phyloP scores from a whole-genome alignment of 805 yeast genomes.

The Lipomyces orientalis region DNA sequence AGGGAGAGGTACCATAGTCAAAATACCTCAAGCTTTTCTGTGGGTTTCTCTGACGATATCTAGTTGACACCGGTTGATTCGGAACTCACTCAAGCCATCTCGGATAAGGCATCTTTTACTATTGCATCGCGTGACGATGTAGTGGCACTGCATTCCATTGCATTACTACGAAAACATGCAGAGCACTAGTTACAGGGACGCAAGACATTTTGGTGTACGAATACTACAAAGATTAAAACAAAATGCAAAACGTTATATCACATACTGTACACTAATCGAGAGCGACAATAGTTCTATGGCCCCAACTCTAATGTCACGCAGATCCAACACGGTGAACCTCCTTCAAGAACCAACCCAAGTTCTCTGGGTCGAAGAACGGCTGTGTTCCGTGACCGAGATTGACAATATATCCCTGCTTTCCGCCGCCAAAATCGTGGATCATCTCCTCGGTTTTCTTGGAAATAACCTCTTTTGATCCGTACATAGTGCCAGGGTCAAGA shows the following conservation, averaged over 20 bases:
- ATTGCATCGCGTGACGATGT: conserved; percentile 47
- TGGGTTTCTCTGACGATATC: conserved; percentile 30
- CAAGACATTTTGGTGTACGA: background rate
- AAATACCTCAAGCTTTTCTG: conserved; percentile 41
- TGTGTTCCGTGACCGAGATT: conserved; percentile 99
- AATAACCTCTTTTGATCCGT: conserved; percentile 85
- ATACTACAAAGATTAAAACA: background rate
- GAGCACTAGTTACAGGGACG: conserved; percentile 48
- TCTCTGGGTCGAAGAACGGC: conserved; percentile 95
- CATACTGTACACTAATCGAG: background rate
- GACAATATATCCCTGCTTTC: conserved; percentile 86
- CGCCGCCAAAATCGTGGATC: conserved; percentile 93
- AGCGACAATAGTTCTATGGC: background rate
- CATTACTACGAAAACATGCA: conserved; percentile 64
- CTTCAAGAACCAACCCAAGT: conserved; percentile 78
- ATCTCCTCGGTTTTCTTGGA: conserved; percentile 80
- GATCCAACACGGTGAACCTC: conserved; percentile 31
- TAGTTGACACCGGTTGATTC: conserved; percentile 40
- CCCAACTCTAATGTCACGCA: background rate
- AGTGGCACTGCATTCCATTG: conserved; percentile 57
- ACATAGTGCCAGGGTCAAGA: conserved; percentile 92
- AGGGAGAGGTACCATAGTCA: conserved; percentile 39
- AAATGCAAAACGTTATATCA: background rate
- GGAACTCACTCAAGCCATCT: conserved; percentile 37
- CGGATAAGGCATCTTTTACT: conserved; percentile 42